phyloP scores from a whole-genome alignment of 257 asterid species.

The Ballota nigra region DNA sequence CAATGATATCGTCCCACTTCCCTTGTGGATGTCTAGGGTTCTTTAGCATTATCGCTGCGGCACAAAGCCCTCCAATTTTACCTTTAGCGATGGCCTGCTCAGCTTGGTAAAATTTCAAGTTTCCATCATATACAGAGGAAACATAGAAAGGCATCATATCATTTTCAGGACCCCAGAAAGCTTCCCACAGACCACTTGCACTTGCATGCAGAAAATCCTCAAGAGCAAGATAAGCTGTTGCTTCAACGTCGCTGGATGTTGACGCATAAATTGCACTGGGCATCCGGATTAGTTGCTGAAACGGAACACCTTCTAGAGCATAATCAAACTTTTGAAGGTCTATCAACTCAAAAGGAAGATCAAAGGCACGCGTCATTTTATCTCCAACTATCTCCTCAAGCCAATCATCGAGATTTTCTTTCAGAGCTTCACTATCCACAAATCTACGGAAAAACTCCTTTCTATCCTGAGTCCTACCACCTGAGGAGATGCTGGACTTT shows the following conservation, averaged over 20 bases:
- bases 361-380: conserved; percentile 37
- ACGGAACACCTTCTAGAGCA: conserved; percentile 82
- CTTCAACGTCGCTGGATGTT: conserved; percentile 60
- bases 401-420: conserved; percentile 57
- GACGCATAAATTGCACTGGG: conserved; percentile 82
- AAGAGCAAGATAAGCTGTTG: conserved; percentile 82
- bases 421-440: conserved; percentile 58
- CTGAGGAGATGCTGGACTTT: conserved; percentile 71
- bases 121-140: conserved; percentile 60
- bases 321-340: conserved; percentile 96
- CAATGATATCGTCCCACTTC: conserved; percentile 94
- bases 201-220: conserved; percentile 92
- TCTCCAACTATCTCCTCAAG: conserved; percentile 48
- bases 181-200: conserved; percentile 78
- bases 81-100: conserved; percentile 88
- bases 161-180: conserved; percentile 79
- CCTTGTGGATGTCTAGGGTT: conserved; percentile 97
- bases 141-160: conserved; percentile 73
- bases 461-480: conserved; percentile 62
- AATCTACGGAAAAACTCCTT: conserved; percentile 85
- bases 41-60: conserved; percentile 84
- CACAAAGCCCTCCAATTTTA: conserved; percentile 74
- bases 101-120: conserved; percentile 76
- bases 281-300: conserved; percentile 93
- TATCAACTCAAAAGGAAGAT: conserved; percentile 83